These are phyloP conservation scores for Stagonosporopsis chrysanthemi DNA, from an alignment of 2,329 filamentous ascomycete genomes.

Conservation along the genomic window DNA sequence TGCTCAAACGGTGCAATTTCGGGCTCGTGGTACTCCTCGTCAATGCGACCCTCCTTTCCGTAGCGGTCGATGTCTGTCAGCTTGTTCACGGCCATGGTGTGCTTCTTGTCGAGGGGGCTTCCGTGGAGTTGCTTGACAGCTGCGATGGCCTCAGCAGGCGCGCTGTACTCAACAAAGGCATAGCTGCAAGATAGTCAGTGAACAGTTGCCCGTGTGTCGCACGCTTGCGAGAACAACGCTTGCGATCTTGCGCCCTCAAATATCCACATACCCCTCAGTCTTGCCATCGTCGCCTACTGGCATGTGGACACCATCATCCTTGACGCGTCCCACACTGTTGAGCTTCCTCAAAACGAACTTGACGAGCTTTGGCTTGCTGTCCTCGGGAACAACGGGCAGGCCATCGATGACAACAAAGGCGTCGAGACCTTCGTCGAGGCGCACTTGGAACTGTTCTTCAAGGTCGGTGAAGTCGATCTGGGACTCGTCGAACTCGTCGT, in stretches of 20 bases:
- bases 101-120: slow-evolving; percentile 92
- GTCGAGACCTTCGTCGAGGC: slow-evolving; percentile 94
- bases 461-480: slow-evolving; percentile 96
- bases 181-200: slow-evolving; percentile 66
- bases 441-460: slow-evolving; percentile 92
- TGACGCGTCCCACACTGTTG: slow-evolving; percentile 81
- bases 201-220: not conserved
- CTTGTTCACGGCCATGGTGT: slow-evolving; percentile 96
- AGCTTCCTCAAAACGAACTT: slow-evolving; percentile 97
- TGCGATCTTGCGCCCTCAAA: slow-evolving; percentile 5
- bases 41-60: slow-evolving; percentile 89
- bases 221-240: slow-evolving; percentile 8
- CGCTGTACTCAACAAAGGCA: slow-evolving; percentile 96
- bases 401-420: slow-evolving; percentile 97
- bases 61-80: slow-evolving; percentile 97
- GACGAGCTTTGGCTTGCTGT: slow-evolving; percentile 90
- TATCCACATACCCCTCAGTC: slow-evolving; percentile 76
- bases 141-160: slow-evolving; percentile 84
- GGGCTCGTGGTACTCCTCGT: slow-evolving; percentile 87
- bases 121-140: slow-evolving; percentile 89
- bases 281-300: slow-evolving; percentile 86
- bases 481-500: slow-evolving; percentile 90
- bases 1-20: slow-evolving; percentile 84
- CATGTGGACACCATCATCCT: slow-evolving; percentile 91
- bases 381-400: slow-evolving; percentile 85